A percentile compares a stretch with the other conserved stretches of the same genome.
These are phyloP conservation scores for Amanita thiersii DNA, from an alignment of 768 basidiomycete species.

Conservation along the genomic window DNA sequence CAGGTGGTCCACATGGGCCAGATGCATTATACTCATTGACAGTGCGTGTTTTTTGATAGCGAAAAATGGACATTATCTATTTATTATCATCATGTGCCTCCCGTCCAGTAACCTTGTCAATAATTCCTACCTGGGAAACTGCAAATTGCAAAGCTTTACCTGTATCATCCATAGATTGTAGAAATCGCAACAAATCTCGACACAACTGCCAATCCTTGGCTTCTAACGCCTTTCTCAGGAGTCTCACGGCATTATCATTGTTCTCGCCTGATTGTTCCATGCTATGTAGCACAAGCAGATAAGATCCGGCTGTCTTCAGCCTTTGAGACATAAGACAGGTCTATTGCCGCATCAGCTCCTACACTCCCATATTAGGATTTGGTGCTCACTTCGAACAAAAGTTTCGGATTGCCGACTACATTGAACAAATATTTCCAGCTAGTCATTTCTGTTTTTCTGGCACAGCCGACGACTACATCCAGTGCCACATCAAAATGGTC, in stretches of 20 bases:
- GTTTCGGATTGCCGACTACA: conserved; percentile 84
- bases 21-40: too few species aligned
- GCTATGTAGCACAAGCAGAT: conserved; percentile 89
- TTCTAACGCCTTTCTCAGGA: conserved; percentile 69
- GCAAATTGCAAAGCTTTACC: conserved; percentile 64
- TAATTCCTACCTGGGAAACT: conserved; percentile 32
- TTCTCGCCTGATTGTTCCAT: conserved; percentile 83
- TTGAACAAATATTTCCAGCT: conserved; percentile 86
- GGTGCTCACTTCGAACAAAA: conserved; percentile 73
- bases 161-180: conserved; percentile 87
- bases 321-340: conserved; percentile 64
- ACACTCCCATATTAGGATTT: not conserved
- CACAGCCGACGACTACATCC: conserved; percentile 93
- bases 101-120: too few species aligned
- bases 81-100: too few species aligned
- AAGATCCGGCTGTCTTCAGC: conserved; percentile 85
- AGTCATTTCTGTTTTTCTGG: conserved; percentile 91
- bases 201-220: conserved; percentile 86
- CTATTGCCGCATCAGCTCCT: conserved; percentile 27
- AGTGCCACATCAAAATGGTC: conserved; percentile 89
- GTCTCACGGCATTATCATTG: conserved; percentile 70
- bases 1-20: too few species aligned
- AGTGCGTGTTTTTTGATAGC: too few species aligned
- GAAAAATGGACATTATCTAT: too few species aligned
- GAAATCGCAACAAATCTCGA: conserved; percentile 84